Conservation (phyloP, 2,329 filamentous ascomycete species). For the Emergomyces africanus region DNA sequence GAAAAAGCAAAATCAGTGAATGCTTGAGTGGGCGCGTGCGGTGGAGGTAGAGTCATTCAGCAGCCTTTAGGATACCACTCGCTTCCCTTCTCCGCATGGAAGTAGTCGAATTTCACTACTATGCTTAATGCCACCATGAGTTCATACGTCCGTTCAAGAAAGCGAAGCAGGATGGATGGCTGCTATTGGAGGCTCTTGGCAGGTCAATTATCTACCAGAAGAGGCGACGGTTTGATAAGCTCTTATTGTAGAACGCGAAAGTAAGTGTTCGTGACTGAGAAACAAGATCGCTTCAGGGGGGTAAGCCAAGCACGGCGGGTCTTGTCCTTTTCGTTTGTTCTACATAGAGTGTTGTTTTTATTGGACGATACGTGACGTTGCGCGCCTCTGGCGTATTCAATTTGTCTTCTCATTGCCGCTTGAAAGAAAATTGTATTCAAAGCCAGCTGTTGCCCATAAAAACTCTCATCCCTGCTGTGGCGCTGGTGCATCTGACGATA, state of each 20-base stretch:
- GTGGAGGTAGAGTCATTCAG: neutral
- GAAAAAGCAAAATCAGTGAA: neutral
- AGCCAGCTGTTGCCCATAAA: neutral
- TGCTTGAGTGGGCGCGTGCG: neutral
- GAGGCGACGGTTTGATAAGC: neutral
- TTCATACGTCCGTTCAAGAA: neutral
- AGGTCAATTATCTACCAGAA: neutral
- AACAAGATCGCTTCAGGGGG: neutral
- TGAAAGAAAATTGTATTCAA: neutral
- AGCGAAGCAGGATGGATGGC: neutral
- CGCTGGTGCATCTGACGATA: neutral
- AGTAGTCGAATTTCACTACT: neutral
- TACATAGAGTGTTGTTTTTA: neutral
- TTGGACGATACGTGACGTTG: neutral
- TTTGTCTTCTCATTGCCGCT: neutral
- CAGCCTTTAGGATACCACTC: neutral
- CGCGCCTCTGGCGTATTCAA: neutral
- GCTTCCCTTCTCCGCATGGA: neutral
- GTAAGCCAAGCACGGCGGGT: neutral
- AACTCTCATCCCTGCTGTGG: neutral
- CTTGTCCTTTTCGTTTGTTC: neutral
- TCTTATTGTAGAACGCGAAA: neutral
- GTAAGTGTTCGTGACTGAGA: neutral
- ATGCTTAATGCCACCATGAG: neutral
- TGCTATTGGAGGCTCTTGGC: no score